Evolutionary conservation across 768 basidiomycete species (phyloP), one percentile per base, ranked within the genome.

Genomic region (Rhodotorula toruloides): DNA sequence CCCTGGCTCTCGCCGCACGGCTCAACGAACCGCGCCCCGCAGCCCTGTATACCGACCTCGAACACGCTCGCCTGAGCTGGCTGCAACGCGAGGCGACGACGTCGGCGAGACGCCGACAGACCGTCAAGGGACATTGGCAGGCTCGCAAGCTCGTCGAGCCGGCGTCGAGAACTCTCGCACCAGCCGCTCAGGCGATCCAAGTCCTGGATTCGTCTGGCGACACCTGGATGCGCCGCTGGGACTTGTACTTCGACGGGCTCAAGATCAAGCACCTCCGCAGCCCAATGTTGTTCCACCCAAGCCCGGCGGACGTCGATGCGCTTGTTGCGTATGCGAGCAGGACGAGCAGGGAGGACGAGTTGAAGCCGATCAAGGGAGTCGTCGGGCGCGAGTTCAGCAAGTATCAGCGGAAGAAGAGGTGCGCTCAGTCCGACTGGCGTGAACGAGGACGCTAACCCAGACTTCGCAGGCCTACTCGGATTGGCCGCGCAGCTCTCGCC

Each of bases 211-310:
- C 49, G 34, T 63, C 58, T 11, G 27, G 50, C 19, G 40, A 57
- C 19, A 13, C 42, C 5, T 72, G 68, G 63, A 14, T 74, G 32
- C 54, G 44, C 1, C 36, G 61, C 11, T 74, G 74, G 74, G 50
- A 68, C 27, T 44, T 34, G 2, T 70, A 55, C 36, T 74, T 74
- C 56, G n/a, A n/a, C 14, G 66, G 65, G 1, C 57, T 76, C 17
- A 22, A 54, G 42, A 74, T 76, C 63, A 32, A n/a, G 19, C 65
- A 71, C 34, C 60, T 76, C 8, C 63, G 75, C 19, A 67, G 63
- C 17, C 75, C 75, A 16, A 72, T 76, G 68, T 61, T 74, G 31
- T 76, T 75, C 36, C 74, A 76, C 49, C 68, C 71, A 0, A 32
- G 54, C 22, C 74, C 75, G 7, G 63, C 73, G 5, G 75, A 75